Evolutionary conservation across 2,329 filamentous ascomycete species (phyloP).

Genomic region (Diaporthe humulicola): DNA sequence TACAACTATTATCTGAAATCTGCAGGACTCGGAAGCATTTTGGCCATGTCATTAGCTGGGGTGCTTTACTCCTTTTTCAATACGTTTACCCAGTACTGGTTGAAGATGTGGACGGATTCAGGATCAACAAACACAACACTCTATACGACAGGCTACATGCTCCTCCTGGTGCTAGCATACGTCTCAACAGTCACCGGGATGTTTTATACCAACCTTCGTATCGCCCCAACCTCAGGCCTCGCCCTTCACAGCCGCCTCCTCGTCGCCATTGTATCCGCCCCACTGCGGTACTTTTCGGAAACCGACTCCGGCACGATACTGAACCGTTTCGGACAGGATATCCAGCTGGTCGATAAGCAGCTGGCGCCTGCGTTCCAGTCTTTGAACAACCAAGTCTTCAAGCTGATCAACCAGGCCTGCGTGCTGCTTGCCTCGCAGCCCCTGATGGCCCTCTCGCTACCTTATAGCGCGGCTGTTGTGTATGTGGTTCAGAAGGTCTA

Average conservation of each 20-base stretch:
- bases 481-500: conserved; percentile 65
- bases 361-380: conserved; percentile 53
- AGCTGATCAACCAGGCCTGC: conserved; percentile 56
- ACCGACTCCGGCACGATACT: conserved; percentile 57
- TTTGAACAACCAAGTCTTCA: conserved; percentile 53
- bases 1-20: conserved; percentile 53
- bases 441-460: conserved; percentile 61
- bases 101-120: conserved; percentile 55
- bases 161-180: conserved; percentile 53
- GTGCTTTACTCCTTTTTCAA: conserved; percentile 51
- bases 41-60: conserved; percentile 45
- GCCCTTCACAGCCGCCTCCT: conserved; percentile 50
- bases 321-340: conserved; percentile 61
- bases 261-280: conserved; percentile 51
- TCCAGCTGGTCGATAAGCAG: conserved; percentile 58
- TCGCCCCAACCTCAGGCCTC: conserved; percentile 54
- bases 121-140: conserved; percentile 42
- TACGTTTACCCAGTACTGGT: conserved; percentile 54
- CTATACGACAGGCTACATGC: conserved; percentile 54
- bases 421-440: conserved; percentile 61
- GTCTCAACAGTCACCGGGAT: conserved; percentile 50
- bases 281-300: conserved; percentile 55
- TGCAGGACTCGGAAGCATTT: conserved; percentile 46
- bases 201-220: conserved; percentile 48
- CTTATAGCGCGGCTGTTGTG: conserved; percentile 55